Evolutionary conservation across 768 basidiomycete species (phyloP), one percentile per base, ranked within the genome.

Genomic region (Lactarius evosmus): DNA sequence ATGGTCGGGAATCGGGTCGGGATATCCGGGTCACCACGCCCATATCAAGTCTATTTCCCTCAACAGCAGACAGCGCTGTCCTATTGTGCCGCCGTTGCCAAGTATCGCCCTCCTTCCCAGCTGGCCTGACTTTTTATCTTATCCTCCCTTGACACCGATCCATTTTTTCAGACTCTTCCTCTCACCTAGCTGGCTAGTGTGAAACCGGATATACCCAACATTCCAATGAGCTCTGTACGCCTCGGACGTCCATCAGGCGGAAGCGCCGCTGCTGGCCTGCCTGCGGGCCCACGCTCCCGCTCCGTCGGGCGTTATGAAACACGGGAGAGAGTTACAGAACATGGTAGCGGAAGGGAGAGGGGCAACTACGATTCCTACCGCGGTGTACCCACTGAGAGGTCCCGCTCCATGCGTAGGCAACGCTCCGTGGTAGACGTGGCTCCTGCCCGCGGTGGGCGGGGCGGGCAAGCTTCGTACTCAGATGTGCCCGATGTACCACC

Each of bases 261-360:
- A 52, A 41, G 49, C n/a, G 36, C 32, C 22, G 9, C 25, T 7
- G 68, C 69, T 25, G 79, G 80, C 44, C 73, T 81, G 38, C 80
- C 80, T 46, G 71, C 74, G 49, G 76, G 69, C 57, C 79, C 78
- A 17, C 74, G 75, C 34, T 72, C 79, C 56, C 79, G 78, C 61
- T 75, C 78, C 3, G 69, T 64, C 1, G 73, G 74, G 38, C 70
- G 73, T 7, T n/a, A 41, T 29, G 59, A 65, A 34, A 33, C 16
- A 29, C 53, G 36, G 17, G 63, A 60, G 38, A 61, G 17, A 19
- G 59, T 51, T 17, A 41, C 16, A 12, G 53, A 40, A 30, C 16
- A 22, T 32, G 29, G 40, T 32, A 61, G 32, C n/a, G 59, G 68
- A 34, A 61, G 61, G 58, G 51, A 60, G 1, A 30, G 40, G 17